These are phyloP conservation scores for Eucalyptus erythrocorys DNA, from an alignment of 345 rosid genomes.

Conservation along the genomic window DNA sequence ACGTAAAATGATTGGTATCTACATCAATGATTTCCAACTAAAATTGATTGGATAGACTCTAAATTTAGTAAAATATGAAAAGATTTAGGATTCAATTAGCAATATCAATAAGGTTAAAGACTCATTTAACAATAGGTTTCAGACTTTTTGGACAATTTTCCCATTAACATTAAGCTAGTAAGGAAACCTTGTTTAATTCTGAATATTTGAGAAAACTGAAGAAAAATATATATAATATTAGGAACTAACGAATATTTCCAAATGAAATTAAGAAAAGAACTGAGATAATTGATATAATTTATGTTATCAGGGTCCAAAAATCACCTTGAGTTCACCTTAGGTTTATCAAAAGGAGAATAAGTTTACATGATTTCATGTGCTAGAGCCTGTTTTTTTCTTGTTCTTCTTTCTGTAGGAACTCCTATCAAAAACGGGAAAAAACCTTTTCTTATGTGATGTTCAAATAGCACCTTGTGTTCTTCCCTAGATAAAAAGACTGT, in stretches of 20 bases:
- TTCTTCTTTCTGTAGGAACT: neutral
- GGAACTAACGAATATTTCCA: too few relatives aligned
- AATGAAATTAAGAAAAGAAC: neutral
- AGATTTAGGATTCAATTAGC: too few relatives aligned
- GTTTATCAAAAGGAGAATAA: neutral
- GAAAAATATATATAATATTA: neutral
- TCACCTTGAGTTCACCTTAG: neutral
- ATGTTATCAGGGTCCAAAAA: neutral
- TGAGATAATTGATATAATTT: neutral
- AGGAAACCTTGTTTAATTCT: neutral
- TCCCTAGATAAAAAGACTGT: neutral
- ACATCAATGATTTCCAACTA: rapidly evolving
- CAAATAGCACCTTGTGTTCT: neutral
- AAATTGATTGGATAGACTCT: too few relatives aligned
- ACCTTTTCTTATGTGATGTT: neutral
- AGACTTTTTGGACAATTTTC: too few relatives aligned
- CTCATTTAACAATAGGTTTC: too few relatives aligned
- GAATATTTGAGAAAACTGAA: neutral
- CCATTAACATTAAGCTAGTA: too few relatives aligned
- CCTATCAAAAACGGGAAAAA: neutral
- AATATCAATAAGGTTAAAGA: too few relatives aligned
- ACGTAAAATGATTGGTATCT: too few relatives aligned
- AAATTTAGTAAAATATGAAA: too few relatives aligned
- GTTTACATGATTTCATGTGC: neutral
- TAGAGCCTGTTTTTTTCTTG: neutral